Evolutionary conservation across 176 grass and related monocot species (phyloP).

Genomic region (Cymbopogon citratus): DNA sequence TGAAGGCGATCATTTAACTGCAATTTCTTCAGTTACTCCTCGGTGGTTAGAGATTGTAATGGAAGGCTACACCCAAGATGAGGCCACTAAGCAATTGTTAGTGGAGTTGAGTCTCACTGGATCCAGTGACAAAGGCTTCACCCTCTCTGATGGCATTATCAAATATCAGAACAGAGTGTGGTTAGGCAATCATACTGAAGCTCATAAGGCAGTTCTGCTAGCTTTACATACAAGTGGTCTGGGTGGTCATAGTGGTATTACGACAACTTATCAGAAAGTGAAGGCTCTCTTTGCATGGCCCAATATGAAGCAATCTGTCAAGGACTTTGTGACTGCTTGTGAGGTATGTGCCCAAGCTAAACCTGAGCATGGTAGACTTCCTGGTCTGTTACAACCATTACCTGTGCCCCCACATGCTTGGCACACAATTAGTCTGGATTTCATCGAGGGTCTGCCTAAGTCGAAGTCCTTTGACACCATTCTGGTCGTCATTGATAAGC

Average conservation of each 20-base stretch:
- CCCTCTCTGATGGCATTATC: accelerated
- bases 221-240: background rate
- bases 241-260: background rate
- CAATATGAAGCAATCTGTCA: background rate
- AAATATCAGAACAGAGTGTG: background rate
- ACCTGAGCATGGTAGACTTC: background rate
- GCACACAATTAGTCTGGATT: no score
- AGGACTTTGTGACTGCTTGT: background rate
- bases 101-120: accelerated
- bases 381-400: accelerated
- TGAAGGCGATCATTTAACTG: no score
- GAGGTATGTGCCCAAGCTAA: background rate
- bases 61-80: background rate
- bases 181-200: background rate
- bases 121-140: background rate
- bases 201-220: background rate
- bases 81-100: accelerated
- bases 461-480: no score
- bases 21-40: no score
- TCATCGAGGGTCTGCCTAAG: no score
- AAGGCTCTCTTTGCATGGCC: background rate
- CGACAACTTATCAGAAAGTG: background rate
- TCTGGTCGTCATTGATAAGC: no score
- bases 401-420: background rate
- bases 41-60: accelerated